Evolutionary conservation across 2,329 filamentous ascomycete species (phyloP), one percentile per base, ranked within the genome.

Genomic region (Cercospora beticola): DNA sequence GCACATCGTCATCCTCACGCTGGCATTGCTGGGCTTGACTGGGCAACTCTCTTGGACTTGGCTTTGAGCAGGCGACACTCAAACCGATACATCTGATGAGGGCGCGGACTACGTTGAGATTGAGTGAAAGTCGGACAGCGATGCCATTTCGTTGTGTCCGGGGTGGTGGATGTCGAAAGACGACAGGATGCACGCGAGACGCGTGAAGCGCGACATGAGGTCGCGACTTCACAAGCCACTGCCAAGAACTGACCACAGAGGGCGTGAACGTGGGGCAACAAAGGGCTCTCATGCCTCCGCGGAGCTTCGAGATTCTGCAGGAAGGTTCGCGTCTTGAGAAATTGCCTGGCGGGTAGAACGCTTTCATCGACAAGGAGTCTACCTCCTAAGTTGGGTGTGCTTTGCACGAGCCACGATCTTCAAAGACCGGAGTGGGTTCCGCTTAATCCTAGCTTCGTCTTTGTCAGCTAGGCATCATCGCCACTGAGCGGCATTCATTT

Each of bases 401-500:
- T 36, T 33, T 36, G 31, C 31, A 36, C 31, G 31, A 36, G 21
- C 12, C 12, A 28, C 49, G 21, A 54, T 54, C 18, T 26, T 54
- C 23, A 54, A 6, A n/a, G 21, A n/a, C 23, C 49, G 49, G 49
- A 54, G 49, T 16, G 23, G 26, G 49, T 12, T 54, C 49, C 49
- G 49, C 49, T 5, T 5, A 8, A 54, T 43, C 14, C 16, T 49
- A 18, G 31, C 21, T 28, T 28, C 43, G 36, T 28, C 36, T 46
- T 62, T 62, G 33, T 49, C 40, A 56, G 62, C 62, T n/a, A 64
- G 49, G 49, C 46, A 56, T 64, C 43, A 64, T 64, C 62, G 62
- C 62, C 62, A 64, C 62, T 57, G 33, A 4, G 30, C 49, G 9
- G 12, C 21, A 21, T 18, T 49, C 46, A 5, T 18, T 14, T 18